Percentiles rank a stretch among this genome's conserved stretches.
Evolutionary conservation across 768 basidiomycete genomes (phyloP).

Genomic region (Tricholoma bakamatsutake): DNA sequence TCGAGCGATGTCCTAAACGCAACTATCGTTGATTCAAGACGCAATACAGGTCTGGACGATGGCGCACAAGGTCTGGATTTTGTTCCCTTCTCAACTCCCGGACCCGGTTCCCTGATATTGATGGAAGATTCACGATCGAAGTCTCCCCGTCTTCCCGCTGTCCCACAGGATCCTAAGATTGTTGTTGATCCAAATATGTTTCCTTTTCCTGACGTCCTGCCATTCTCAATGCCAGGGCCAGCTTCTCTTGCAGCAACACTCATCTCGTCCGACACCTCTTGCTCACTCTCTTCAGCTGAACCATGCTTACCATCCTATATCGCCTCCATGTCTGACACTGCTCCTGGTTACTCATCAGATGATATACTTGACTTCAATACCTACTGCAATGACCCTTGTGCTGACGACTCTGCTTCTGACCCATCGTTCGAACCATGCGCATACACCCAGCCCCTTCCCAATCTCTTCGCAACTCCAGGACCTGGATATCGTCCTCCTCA

Average conservation of each 20-base stretch:
- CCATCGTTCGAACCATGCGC: slow-evolving; percentile 9
- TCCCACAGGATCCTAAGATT: not conserved
- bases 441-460: slow-evolving; percentile 12
- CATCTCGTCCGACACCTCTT: not conserved
- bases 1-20: not conserved
- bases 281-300: not conserved
- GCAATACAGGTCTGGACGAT: not conserved
- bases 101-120: slow-evolving; percentile 7
- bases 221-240: not conserved
- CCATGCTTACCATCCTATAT: slow-evolving; percentile 8
- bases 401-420: slow-evolving; percentile 14
- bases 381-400: slow-evolving; percentile 11
- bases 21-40: not conserved
- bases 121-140: not conserved
- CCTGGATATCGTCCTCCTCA: slow-evolving; percentile 30
- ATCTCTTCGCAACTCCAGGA: slow-evolving; percentile 44
- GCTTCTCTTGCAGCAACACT: not conserved
- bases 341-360: slow-evolving; percentile 16
- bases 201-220: not conserved
- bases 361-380: slow-evolving; percentile 9
- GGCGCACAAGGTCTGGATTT: slow-evolving; percentile 4
- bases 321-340: slow-evolving; percentile 8
- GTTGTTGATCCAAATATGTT: not conserved
- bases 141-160: not conserved
- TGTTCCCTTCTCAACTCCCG: slow-evolving; percentile 17